phyloP scores from a whole-genome alignment of 176 grass and related monocot genomes.

The Urochloa ruziziensis region DNA sequence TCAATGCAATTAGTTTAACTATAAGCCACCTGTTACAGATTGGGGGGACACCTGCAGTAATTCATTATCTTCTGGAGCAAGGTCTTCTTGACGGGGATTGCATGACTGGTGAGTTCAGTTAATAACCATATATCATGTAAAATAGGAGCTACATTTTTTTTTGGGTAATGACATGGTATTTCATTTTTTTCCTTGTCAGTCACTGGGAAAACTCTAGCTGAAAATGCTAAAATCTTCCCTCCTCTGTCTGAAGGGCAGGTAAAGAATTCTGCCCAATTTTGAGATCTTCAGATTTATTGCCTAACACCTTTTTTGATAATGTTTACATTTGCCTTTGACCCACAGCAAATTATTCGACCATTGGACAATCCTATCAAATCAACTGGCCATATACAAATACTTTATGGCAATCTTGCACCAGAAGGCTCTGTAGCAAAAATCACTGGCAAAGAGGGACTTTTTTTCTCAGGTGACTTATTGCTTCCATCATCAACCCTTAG shows the following conservation, averaged over 20 bases:
- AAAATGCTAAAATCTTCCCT: slow-evolving; percentile 89
- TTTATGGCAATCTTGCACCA: slow-evolving; percentile 96
- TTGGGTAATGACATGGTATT: background rate
- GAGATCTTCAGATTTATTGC: slow-evolving; percentile 1
- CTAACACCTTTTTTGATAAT: slow-evolving; percentile 12
- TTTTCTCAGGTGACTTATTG: slow-evolving; percentile 74
- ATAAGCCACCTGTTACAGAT: slow-evolving; percentile 47
- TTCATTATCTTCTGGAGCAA: slow-evolving; percentile 90
- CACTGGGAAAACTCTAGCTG: slow-evolving; percentile 91
- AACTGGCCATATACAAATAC: slow-evolving; percentile 99
- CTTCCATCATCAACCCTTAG: slow-evolving; percentile 30
- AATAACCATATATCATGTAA: slow-evolving; percentile 1
- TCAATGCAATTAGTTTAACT: background rate
- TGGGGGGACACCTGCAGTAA: slow-evolving; percentile 93
- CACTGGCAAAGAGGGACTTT: slow-evolving; percentile 97
- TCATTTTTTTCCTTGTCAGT: slow-evolving; percentile 46
- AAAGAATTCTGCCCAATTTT: slow-evolving; percentile 20
- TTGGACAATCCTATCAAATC: slow-evolving; percentile 92
- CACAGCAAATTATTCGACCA: slow-evolving; percentile 89
- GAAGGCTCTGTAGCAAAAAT: slow-evolving; percentile 99
- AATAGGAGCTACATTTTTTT: background rate
- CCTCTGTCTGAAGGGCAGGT: slow-evolving; percentile 86
- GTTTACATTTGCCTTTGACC: background rate
- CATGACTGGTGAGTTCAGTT: slow-evolving; percentile 65
- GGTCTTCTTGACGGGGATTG: slow-evolving; percentile 90